Evolutionary conservation across 2,329 filamentous ascomycete genomes (phyloP).

Genomic region (Alternaria angustiovoidea): DNA sequence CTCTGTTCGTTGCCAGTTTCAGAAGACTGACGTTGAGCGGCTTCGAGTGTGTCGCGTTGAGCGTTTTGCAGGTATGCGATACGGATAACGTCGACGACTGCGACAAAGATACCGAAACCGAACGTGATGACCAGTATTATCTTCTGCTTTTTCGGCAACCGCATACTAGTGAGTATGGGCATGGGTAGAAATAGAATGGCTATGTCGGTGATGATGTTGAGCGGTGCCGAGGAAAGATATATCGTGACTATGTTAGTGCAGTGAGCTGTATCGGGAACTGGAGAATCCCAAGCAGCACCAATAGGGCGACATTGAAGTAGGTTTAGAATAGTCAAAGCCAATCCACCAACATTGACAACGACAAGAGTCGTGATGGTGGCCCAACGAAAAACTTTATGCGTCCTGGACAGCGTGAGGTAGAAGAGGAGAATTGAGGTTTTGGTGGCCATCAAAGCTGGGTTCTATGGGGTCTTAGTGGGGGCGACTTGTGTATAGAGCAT

Average conservation of each 20-base stretch:
- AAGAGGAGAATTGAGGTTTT: slow-evolving; percentile 94
- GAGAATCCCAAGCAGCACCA: slow-evolving; percentile 69
- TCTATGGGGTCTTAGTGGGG: slow-evolving; percentile 60
- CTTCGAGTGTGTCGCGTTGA: slow-evolving; percentile 56
- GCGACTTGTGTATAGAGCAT: slow-evolving; percentile 2
- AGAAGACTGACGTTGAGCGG: slow-evolving; percentile 42
- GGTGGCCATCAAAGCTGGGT: slow-evolving; percentile 87
- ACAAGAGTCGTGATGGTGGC: slow-evolving; percentile 81
- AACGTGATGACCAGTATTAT: slow-evolving; percentile 87
- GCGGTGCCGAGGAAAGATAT: slow-evolving; percentile 78
- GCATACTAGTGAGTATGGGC: slow-evolving; percentile 80
- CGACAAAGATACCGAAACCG: slow-evolving; percentile 84
- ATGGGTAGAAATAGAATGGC: slow-evolving; percentile 88
- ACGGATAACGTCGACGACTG: slow-evolving; percentile 85
- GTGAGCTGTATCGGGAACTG: slow-evolving; percentile 55
- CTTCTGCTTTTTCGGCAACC: slow-evolving; percentile 84
- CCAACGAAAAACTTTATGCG: slow-evolving; percentile 78
- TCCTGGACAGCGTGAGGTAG: slow-evolving; percentile 82
- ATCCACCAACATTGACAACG: slow-evolving; percentile 80
- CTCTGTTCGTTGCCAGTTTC: slow-evolving; percentile 43
- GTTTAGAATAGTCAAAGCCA: slow-evolving; percentile 84
- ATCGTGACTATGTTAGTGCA: slow-evolving; percentile 71
- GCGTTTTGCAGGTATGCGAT: slow-evolving; percentile 90
- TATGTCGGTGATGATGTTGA: slow-evolving; percentile 92
- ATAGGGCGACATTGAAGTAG: slow-evolving; percentile 85